Percentiles rank a stretch among this genome's conserved stretches.
Evolutionary conservation across 306 rosid species (phyloP).

Genomic region (Corylus americana): DNA sequence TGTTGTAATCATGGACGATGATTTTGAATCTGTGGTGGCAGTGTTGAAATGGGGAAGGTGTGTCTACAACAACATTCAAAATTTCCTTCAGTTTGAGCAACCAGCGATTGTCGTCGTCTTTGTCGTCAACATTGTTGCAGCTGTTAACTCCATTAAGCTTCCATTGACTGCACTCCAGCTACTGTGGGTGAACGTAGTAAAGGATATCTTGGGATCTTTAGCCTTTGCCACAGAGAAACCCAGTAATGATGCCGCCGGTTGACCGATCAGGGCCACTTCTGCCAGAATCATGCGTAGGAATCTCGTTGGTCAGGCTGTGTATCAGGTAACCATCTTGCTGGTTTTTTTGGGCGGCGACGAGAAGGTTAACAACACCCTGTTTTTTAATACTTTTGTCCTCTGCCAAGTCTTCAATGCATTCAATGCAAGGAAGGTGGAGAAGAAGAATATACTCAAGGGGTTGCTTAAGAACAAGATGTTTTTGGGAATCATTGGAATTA

Average conservation of each 20-base stretch:
- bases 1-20: slow-evolving; percentile 24
- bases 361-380: slow-evolving; percentile 23
- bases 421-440: slow-evolving; percentile 32
- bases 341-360: slow-evolving; percentile 21
- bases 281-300: slow-evolving; percentile 33
- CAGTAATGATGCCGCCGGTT: slow-evolving; percentile 9
- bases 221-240: slow-evolving; percentile 29
- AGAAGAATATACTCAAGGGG: slow-evolving; percentile 31
- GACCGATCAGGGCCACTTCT: slow-evolving; percentile 18
- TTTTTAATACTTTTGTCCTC: slow-evolving; percentile 31
- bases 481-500: slow-evolving; percentile 23
- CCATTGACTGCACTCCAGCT: slow-evolving; percentile 28
- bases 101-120: slow-evolving; percentile 21
- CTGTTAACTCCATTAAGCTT: slow-evolving; percentile 17
- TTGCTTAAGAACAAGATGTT: slow-evolving; percentile 24
- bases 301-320: slow-evolving; percentile 30
- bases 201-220: slow-evolving; percentile 33
- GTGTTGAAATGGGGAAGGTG: slow-evolving; percentile 33
- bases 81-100: slow-evolving; percentile 32
- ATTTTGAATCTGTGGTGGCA: slow-evolving; percentile 19
- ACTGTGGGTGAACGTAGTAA: slow-evolving; percentile 34
- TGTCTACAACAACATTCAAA: slow-evolving; percentile 29
- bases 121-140: slow-evolving; percentile 20
- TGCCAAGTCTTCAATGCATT: slow-evolving; percentile 32
- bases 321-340: slow-evolving; percentile 25